Percentiles rank a stretch among this genome's conserved stretches.
phyloP scores from a whole-genome alignment of 768 basidiomycete species.

The Mycena albidolilacea region DNA sequence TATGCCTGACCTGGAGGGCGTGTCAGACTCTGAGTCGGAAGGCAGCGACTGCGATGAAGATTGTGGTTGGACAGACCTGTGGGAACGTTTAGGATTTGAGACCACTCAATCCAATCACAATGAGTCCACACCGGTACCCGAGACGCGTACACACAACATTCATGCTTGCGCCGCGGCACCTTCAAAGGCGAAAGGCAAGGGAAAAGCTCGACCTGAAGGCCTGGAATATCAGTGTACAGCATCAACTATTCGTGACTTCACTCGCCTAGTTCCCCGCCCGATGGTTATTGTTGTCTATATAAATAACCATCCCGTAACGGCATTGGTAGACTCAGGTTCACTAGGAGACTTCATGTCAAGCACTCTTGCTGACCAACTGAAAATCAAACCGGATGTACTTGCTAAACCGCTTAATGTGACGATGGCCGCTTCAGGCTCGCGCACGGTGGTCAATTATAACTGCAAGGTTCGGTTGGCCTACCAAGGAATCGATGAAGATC shows the following conservation, averaged over 20 bases:
- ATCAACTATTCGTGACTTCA: constrained; percentile 20
- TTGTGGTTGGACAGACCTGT: too few relatives aligned
- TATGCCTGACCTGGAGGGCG: background rate
- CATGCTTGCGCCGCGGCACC: too few relatives aligned
- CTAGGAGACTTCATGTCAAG: constrained; percentile 51
- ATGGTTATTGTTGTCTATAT: constrained; percentile 44
- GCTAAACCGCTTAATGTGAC: constrained; percentile 49
- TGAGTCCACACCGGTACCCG: too few relatives aligned
- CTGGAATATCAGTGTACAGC: constrained; percentile 28
- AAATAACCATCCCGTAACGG: constrained; percentile 45
- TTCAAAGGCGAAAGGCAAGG: too few relatives aligned
- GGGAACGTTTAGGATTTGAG: too few relatives aligned
- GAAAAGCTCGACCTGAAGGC: too few relatives aligned
- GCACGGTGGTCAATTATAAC: constrained; percentile 45
- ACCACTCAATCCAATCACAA: too few relatives aligned
- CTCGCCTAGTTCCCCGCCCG: constrained; percentile 40
- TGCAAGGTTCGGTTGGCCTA: constrained; percentile 42
- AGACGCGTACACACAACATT: too few relatives aligned
- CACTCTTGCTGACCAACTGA: constrained; percentile 47
- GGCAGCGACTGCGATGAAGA: background rate
- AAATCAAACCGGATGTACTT: constrained; percentile 37
- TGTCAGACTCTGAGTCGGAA: background rate
- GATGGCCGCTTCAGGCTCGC: constrained; percentile 49
- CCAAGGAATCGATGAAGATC: constrained; percentile 42
- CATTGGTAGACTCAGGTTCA: constrained; percentile 50